Evolutionary conservation across 1,139 yeast genomes (phyloP), one percentile per base, ranked within the genome.

Genomic region (Hyphopichia khmerensis): DNA sequence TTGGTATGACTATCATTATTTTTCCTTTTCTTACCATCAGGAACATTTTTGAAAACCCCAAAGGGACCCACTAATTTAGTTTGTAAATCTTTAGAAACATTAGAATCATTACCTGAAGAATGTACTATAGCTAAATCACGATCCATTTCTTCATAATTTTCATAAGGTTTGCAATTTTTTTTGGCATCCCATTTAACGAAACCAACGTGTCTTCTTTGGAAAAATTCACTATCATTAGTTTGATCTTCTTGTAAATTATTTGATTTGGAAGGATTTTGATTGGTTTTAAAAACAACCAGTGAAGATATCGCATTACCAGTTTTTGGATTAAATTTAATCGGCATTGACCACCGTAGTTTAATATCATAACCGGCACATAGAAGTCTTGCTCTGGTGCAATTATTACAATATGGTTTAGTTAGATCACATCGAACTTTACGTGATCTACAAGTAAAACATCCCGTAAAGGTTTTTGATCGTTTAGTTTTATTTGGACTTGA

Each of bases 361-460:
- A 89, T 84, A 46, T 82, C 88, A 55, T 88, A 89, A 0, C 96
- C 96, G 27, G 86, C 89, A 57, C 96, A 89, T 4, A 71, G 67
- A 19, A 85, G 57, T 1, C 84, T 81, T 57, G 68, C 64, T 43
- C 64, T 67, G 13, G 53, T 42, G 53, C 82, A 77, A 40, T 73
- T 67, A 15, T 58, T 56, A 53, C 82, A 77, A 14, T 46, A 52
- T 1, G 82, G 82, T 44, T 64, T 62, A 14, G 52, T 50, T 30
- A 74, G 62, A 49, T 76, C 82, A 55, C 82, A 77, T 39, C 76
- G 64, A 35, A 77, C 68, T 53, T 76, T 75, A 38, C 81, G 49
- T 6, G 72, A 57, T 26, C 82, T 61, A 52, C 82, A 77, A 0
- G 78, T 71, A 59, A 76, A 75, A 48, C 82, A 77, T 1, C 82